phyloP scores from a whole-genome alignment of 257 asterid species.

The Solanum chmielewskii region DNA sequence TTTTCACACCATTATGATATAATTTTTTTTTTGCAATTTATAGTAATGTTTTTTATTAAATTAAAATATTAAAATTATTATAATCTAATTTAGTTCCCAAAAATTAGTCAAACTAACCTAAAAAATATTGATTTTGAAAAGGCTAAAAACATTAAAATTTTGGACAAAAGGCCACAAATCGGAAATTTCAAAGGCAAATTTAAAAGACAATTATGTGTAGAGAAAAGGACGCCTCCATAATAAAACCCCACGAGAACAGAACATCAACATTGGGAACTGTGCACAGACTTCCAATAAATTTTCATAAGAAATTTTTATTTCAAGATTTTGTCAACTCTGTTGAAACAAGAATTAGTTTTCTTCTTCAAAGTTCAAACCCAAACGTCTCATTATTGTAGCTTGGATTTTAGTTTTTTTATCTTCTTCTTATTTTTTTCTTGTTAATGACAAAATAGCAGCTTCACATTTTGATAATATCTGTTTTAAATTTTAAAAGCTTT shows the following conservation, averaged over 20 bases:
- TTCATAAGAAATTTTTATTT: not conserved
- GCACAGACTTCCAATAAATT: not conserved
- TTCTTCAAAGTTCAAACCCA: not conserved
- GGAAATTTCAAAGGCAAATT: not conserved
- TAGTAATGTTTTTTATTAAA: not conserved
- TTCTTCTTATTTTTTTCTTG: not conserved
- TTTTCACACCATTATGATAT: not conserved
- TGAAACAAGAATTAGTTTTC: conserved; percentile 9
- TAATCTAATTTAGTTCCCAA: not conserved
- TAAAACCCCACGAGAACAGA: not conserved
- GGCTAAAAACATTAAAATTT: not conserved
- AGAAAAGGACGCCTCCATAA: not conserved
- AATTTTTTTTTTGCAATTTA: not conserved
- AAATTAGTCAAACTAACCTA: not conserved
- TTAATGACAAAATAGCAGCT: not conserved
- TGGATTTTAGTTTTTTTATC: not conserved
- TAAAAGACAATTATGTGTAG: not conserved
- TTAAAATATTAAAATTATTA: not conserved
- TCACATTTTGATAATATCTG: not conserved
- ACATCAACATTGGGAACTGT: not conserved
- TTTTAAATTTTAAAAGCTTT: not conserved
- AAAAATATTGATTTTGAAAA: not conserved
- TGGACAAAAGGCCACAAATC: not conserved
- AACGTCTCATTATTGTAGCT: not conserved
- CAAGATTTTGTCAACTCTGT: not conserved